Evolutionary conservation across 805 yeast species (phyloP).

Genomic region (Saccharomyces kudriavzevii): DNA sequence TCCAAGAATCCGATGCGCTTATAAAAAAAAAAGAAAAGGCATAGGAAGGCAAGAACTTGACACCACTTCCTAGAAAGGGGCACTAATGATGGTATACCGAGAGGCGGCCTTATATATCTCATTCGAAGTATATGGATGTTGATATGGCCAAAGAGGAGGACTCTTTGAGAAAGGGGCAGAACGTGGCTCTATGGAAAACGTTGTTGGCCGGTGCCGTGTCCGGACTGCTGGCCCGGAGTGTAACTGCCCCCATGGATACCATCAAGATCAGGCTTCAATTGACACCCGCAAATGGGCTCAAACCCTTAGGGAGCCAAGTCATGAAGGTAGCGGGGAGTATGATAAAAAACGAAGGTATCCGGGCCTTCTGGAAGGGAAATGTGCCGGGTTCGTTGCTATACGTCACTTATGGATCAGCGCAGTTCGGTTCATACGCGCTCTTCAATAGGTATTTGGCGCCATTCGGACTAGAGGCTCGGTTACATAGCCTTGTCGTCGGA

Average conservation of each 20-base stretch:
- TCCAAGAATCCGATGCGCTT: background rate
- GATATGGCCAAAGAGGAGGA: constrained; percentile 21
- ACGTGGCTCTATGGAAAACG: constrained; percentile 46
- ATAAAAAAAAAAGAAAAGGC: background rate
- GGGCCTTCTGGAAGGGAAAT: constrained; percentile 93
- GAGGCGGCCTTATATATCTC: background rate
- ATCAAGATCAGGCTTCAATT: constrained; percentile 27
- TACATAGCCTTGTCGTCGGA: constrained; percentile 51
- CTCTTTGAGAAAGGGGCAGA: constrained; percentile 43
- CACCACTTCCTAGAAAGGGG: background rate
- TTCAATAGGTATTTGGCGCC: constrained; percentile 34
- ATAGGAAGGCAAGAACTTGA: background rate
- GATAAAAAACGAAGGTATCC: constrained; percentile 54
- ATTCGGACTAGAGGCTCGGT: constrained; percentile 15
- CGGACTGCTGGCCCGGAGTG: constrained; percentile 47
- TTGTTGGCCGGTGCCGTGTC: constrained; percentile 63
- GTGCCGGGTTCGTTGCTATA: constrained; percentile 86
- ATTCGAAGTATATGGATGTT: background rate
- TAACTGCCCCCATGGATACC: constrained; percentile 33
- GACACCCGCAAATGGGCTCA: background rate
- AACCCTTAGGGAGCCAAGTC: background rate
- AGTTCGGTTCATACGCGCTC: constrained; percentile 64
- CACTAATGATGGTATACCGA: background rate
- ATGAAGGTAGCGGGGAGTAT: constrained; percentile 37
- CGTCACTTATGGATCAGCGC: constrained; percentile 74